A percentile compares a stretch with the other conserved stretches of the same genome.
phyloP scores from a whole-genome alignment of 495 filamentous ascomycete species.

The Aspergillus sclerotioniger region DNA sequence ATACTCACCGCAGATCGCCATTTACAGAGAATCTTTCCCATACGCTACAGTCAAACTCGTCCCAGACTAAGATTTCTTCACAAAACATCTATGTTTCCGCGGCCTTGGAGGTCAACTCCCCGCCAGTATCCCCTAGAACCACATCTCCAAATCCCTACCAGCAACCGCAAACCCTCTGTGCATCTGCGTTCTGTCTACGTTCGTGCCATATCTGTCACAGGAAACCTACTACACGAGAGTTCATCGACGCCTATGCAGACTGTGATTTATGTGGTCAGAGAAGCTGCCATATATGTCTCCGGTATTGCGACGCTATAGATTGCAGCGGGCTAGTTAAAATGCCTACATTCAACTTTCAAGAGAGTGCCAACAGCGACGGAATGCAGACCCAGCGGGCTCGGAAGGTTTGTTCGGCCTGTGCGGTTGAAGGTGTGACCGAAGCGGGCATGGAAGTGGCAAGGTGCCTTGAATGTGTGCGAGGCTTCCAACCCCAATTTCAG shows the following conservation, averaged over 20 bases:
- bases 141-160: constrained; percentile 25
- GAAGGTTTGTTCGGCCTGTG: constrained; percentile 43
- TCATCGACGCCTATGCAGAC: constrained; percentile 50
- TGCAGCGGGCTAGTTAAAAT: constrained; percentile 22
- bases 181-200: constrained; percentile 33
- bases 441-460: constrained; percentile 37
- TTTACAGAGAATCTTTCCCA: constrained; percentile 11
- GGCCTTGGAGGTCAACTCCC: constrained; percentile 27
- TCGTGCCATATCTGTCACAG: constrained; percentile 54
- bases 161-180: constrained; percentile 15
- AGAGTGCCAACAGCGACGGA: constrained; percentile 6
- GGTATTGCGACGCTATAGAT: constrained; percentile 40
- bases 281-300: constrained; percentile 53
- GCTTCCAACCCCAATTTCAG: constrained; percentile 15
- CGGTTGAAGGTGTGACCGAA: constrained; percentile 43
- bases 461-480: constrained; percentile 39
- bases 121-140: constrained; percentile 38
- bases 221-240: constrained; percentile 43
- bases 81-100: constrained; percentile 25
- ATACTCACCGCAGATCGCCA: constrained; percentile 9
- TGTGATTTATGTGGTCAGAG: constrained; percentile 48
- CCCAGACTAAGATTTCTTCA: constrained; percentile 23
- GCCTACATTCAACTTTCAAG: constrained; percentile 1
- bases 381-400: constrained; percentile 13
- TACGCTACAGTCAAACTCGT: constrained; percentile 3